phyloP scores from a whole-genome alignment of 495 filamentous ascomycete genomes.

The Durotheca rogersii region DNA sequence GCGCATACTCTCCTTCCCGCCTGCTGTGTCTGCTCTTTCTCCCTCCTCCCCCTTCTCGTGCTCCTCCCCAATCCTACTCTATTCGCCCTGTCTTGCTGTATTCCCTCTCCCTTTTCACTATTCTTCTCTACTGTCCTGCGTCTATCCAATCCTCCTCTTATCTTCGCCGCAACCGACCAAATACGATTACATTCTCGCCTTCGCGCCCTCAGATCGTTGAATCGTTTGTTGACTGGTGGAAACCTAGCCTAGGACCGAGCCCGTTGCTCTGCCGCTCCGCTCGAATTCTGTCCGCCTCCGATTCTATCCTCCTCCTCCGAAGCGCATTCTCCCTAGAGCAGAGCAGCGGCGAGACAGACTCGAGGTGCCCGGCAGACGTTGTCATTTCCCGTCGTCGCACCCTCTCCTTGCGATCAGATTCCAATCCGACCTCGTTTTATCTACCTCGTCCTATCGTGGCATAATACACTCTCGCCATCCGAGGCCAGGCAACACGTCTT shows the following conservation, averaged over 20 bases:
- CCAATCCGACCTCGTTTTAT: conserved; percentile 22
- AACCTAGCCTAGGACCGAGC: conserved; percentile 32
- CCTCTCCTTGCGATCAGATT: conserved; percentile 23
- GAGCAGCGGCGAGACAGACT: conserved; percentile 1
- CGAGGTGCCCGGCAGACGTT: conserved; percentile 20
- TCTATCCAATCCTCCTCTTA: no score
- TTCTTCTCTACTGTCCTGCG: no score
- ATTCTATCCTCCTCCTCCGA: conserved; percentile 23
- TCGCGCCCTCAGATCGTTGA: conserved; percentile 26
- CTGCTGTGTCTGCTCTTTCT: conserved; percentile 31
- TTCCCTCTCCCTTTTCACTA: conserved; percentile 15
- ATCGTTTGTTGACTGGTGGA: conserved; percentile 23
- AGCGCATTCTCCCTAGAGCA: conserved; percentile 30
- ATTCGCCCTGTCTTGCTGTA: conserved; percentile 31
- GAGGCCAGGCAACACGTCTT: conserved; percentile 13
- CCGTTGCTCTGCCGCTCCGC: conserved; percentile 24
- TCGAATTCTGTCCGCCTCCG: conserved; percentile 26
- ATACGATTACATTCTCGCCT: conserved; percentile 30
- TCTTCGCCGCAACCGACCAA: conserved; percentile 13
- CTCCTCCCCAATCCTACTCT: conserved; percentile 34
- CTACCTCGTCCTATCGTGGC: conserved; percentile 25
- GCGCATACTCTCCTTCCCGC: conserved; percentile 37
- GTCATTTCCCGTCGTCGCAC: conserved; percentile 25
- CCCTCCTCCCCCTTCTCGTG: conserved; percentile 36
- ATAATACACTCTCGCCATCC: conserved; percentile 7